Percentiles rank a stretch among this genome's conserved stretches.
Evolutionary conservation across 202 grass and related monocot species (phyloP).

Genomic region (Panicum virgatum): DNA sequence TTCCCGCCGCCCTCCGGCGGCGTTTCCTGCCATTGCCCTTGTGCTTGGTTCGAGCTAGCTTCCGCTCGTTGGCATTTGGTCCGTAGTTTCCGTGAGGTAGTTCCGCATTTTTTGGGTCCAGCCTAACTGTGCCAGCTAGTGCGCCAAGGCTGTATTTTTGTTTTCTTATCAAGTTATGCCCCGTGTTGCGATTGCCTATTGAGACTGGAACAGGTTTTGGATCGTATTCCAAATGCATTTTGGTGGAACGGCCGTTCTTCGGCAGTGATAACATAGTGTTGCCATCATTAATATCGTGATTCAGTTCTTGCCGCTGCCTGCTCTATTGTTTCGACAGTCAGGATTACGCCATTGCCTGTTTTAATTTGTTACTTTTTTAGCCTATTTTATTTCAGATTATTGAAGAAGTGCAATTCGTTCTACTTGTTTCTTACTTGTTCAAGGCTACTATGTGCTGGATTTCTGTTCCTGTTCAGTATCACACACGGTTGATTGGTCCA

Average conservation of each 20-base stretch:
- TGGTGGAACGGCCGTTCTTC: not conserved
- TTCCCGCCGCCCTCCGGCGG: not conserved
- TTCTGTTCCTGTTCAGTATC: not conserved
- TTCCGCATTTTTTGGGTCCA: not conserved
- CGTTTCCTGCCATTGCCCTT: not conserved
- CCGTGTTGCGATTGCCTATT: not conserved
- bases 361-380: not conserved
- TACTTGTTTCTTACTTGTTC: not conserved
- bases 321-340: not conserved
- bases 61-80: not conserved
- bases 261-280: not conserved
- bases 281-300: not conserved
- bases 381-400: not conserved
- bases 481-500: not conserved
- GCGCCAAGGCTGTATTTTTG: not conserved
- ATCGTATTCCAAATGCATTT: not conserved
- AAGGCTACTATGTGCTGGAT: not conserved
- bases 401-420: not conserved
- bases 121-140: not conserved
- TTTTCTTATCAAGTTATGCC: not conserved
- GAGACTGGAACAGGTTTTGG: not conserved
- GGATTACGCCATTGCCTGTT: not conserved
- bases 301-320: not conserved
- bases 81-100: conserved; percentile 15
- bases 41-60: not conserved